Conservation (phyloP, 2,329 filamentous ascomycete species). For the Colletotrichum incanum region DNA sequence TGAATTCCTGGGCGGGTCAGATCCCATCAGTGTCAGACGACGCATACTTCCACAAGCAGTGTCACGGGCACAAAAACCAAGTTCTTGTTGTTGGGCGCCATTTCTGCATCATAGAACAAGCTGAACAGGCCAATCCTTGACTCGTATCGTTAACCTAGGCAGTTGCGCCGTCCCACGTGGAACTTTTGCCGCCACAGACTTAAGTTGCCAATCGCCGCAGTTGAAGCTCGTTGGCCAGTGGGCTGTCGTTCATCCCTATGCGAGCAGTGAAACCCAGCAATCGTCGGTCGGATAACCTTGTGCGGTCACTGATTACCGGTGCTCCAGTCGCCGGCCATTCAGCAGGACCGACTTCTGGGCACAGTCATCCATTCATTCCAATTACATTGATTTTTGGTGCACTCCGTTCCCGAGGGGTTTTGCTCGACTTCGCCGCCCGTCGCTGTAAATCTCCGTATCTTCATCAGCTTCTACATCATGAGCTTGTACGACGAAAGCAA, state of each 20-base stretch:
- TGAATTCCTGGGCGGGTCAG: too few species aligned
- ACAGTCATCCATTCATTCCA: not conserved
- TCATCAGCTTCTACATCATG: too few species aligned
- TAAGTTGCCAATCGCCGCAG: not conserved
- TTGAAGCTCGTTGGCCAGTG: not conserved
- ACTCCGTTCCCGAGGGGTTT: too few species aligned
- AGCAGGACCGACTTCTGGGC: not conserved
- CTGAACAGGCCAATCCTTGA: not conserved
- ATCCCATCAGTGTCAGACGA: too few species aligned
- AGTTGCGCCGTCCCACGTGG: not conserved
- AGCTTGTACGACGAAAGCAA: too few species aligned
- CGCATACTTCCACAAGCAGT: not conserved
- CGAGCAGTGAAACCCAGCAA: not conserved
- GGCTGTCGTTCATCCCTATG: not conserved
- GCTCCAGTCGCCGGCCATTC: not conserved
- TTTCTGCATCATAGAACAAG: not conserved
- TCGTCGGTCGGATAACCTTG: constrained; percentile 1
- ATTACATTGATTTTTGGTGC: not conserved
- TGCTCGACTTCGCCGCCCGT: too few species aligned
- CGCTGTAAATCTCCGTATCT: not conserved
- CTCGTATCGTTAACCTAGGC: not conserved
- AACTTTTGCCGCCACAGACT: not conserved
- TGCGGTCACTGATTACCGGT: not conserved
- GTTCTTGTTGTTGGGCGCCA: not conserved
- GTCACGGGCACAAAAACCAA: not conserved